Percentiles rank a stretch among this genome's conserved stretches.
phyloP scores from a whole-genome alignment of 192 early-diverging fungal genomes.

The Allomyces macrogynus region DNA sequence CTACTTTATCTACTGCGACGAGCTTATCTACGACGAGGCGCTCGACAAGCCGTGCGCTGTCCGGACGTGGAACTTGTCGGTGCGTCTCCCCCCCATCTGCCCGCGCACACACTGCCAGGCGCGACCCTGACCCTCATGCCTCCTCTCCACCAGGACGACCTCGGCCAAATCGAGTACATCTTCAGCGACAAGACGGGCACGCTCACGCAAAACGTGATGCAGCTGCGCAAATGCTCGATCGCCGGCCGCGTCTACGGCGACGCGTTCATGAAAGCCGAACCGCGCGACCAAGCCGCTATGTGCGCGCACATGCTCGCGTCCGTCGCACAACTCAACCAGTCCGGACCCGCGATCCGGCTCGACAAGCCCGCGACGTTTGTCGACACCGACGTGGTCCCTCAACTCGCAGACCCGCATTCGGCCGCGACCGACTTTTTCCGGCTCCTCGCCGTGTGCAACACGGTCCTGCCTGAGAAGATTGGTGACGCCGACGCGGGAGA shows the following conservation, averaged over 20 bases:
- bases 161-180: constrained; percentile 89
- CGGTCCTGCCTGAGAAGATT: constrained; percentile 48
- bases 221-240: constrained; percentile 79
- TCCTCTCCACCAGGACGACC: constrained; percentile 59
- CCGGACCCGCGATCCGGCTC: neutral
- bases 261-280: constrained; percentile 4
- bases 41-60: constrained; percentile 59
- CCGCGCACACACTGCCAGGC: too few relatives aligned
- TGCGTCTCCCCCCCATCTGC: too few relatives aligned
- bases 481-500: constrained; percentile 24
- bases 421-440: constrained; percentile 64
- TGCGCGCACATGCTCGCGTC: constrained; percentile 5
- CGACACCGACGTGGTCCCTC: constrained; percentile 18
- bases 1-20: constrained; percentile 75
- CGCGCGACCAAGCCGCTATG: constrained; percentile 2
- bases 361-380: constrained; percentile 30
- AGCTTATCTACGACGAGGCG: constrained; percentile 71
- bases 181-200: constrained; percentile 98
- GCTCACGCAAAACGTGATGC: constrained; percentile 90
- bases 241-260: constrained; percentile 64
- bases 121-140: too few relatives aligned
- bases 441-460: constrained; percentile 70
- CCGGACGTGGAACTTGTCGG: constrained; percentile 71
- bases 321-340: neutral
- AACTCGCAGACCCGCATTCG: constrained; percentile 26